Percentiles rank a stretch among this genome's conserved stretches.
These are phyloP conservation scores for Eimeria zaria DNA, from an alignment of 169 alveolate species.

Conservation along the genomic window DNA sequence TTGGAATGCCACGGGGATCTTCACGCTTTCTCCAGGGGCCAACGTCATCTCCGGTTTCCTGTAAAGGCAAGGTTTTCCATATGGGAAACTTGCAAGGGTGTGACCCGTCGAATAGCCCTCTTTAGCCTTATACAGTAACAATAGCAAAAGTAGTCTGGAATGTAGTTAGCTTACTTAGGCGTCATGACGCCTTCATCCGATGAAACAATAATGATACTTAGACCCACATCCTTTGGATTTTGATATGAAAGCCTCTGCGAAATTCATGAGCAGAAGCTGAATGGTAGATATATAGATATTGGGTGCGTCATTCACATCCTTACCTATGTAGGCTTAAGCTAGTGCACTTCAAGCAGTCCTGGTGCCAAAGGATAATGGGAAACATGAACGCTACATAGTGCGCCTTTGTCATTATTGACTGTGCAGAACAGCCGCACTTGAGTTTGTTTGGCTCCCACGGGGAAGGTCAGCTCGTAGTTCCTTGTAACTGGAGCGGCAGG, in stretches of 20 bases:
- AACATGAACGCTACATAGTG: background rate
- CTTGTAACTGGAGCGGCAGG: slow-evolving; percentile 40
- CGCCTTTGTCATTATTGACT: background rate
- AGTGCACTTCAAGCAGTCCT: background rate
- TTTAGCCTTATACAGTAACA: background rate
- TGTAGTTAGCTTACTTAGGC: slow-evolving; percentile 27
- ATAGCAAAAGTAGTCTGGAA: background rate
- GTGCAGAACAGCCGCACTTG: slow-evolving; percentile 8
- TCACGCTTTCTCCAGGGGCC: slow-evolving; percentile 75
- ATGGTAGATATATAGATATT: background rate
- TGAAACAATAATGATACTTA: background rate
- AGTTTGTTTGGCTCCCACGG: slow-evolving; percentile 75
- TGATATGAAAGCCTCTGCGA: slow-evolving; percentile 48
- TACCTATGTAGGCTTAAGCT: background rate
- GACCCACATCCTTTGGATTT: slow-evolving; percentile 31
- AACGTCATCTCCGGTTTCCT: slow-evolving; percentile 69
- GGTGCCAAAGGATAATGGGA: background rate
- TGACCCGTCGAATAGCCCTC: background rate
- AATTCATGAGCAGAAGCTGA: background rate
- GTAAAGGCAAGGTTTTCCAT: background rate
- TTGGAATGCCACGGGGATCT: slow-evolving; percentile 58
- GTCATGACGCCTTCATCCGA: slow-evolving; percentile 45
- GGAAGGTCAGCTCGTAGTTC: slow-evolving; percentile 60
- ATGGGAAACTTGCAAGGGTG: background rate
- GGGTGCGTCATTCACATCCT: background rate